Base-by-base conservation (phyloP, 768 basidiomycete genomes). In the Amanita muscaria region DNA sequence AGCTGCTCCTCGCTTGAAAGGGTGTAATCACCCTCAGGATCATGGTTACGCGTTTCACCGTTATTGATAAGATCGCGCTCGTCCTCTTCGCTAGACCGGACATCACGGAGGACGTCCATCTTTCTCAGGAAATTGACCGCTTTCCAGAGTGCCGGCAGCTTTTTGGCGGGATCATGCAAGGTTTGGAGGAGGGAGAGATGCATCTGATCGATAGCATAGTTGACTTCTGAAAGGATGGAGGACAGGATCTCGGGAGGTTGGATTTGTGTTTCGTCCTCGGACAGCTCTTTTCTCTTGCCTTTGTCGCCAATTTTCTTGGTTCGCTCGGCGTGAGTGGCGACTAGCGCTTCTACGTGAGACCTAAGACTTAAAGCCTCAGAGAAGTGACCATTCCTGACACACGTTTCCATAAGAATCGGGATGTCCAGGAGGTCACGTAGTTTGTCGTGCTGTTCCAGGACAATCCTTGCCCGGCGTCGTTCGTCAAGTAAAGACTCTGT, bases 361-460 rank as follows among this genome's bases (percentile, higher is more conserved):
- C 85, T 75, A 30, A 98, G 74, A 21, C 90, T 84, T 46, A 98
- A 74, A 0, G 92, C 93, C 58, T 98, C 96, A 42, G 80, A 73
- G 65, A 92, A 97, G 62, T 88, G 85, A 5, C 90, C 90, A 55
- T 90, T 91, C 30, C 91, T 77, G 11, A 96, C 86, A 58, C 91
- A 97, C 1, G 90, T 88, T 59, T 94, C 89, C 57, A 96, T 84
- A 23, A 99, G 74, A 40, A 86, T 69, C 7, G 94, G 91, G 38
- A 93, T 76, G 53, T 96, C 92, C 46, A 98, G 77, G 27, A 98
- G 64, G 60, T 97, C 92, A 51, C 86, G 75, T 48, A 98, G 75
- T 62, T 92, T 92, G 60, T 94, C 90, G 57, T 91, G 86, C 54
- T 94, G 88, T 54, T 97, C 93, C 48, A 91, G 76, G n/a, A 98